Base-by-base conservation (phyloP, 2,329 filamentous ascomycete genomes). In the Cordyceps farinosa region DNA sequence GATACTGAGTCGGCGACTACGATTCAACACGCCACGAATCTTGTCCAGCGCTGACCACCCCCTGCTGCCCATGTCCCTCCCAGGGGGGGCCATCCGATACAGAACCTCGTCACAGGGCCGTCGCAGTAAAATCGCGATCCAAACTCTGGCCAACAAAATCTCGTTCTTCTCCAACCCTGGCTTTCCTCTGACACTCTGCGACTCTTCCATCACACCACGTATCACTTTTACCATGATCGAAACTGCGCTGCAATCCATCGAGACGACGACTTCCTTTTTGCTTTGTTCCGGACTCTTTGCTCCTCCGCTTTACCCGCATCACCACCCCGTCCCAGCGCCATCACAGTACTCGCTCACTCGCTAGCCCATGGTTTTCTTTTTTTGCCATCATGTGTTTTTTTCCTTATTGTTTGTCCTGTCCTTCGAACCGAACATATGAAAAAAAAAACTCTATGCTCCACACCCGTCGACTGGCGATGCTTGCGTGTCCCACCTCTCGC, bases 361-460 rank as follows among this genome's bases (percentile, higher is more conserved):
- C 7, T n/a, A 30, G 50, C 50, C 22, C 50, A 52, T 30, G 10
- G 17, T 36, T 22, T 30, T 42, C 34, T 27, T 36, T 6, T 53
- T 53, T n/a, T 54, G 22, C 22, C 34, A 10, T 36, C 11, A 38
- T 15, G 3, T 17, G 22, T 36, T 36, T 15, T 7, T 36, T 36
- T 54, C n/a, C 13, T 13, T 42, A 6, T 38, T 22, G 17, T 30
- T 48, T 9, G n/a, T 22, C 22, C 45, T 48, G 22, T 11, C n/a
- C 29, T 9, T 30, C 27, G 38, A 13, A 57, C 8, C 15, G 47
- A 40, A 40, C 40, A 22, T 13, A 27, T 22, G 36, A 9, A 32
- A 29, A 9, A 32, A 29, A 57, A 57, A 57, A 57, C 40, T 57
- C n/a, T 57, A 47, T 15, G n/a, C 54, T 47, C 40, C 40, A 57